Evolutionary conservation across 345 rosid genomes (phyloP).

Genomic region (Citrus trifoliata): DNA sequence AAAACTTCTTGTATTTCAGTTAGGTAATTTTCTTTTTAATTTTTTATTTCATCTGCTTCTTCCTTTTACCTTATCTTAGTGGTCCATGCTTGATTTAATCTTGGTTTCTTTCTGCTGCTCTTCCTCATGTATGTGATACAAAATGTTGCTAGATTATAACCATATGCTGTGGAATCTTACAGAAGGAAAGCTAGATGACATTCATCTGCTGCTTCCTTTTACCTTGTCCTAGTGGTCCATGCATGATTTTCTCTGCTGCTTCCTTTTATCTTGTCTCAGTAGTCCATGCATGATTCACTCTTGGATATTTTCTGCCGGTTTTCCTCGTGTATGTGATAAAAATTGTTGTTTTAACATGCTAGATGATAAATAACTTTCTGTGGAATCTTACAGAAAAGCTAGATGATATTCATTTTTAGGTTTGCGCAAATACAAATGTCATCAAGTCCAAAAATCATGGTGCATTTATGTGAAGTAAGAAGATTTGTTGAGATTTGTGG

Average conservation of each 20-base stretch:
- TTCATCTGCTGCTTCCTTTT: not conserved
- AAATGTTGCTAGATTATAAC: not conserved
- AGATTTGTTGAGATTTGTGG: not conserved
- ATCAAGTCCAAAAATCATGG: not conserved
- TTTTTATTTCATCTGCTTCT: not conserved
- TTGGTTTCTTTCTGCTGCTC: not conserved
- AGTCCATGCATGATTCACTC: not conserved
- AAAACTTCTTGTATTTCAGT: constrained; percentile 89
- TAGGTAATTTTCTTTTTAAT: constrained; percentile 45
- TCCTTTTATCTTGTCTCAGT: too few species aligned
- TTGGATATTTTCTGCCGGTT: not conserved
- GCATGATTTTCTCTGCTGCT: too few species aligned
- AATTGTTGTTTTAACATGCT: not conserved
- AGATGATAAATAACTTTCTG: not conserved
- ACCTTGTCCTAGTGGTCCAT: not conserved
- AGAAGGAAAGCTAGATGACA: not conserved
- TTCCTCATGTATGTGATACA: not conserved
- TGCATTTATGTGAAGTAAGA: not conserved
- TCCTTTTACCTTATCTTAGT: not conserved
- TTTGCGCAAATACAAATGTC: not conserved
- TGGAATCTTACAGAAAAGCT: not conserved
- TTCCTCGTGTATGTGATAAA: not conserved
- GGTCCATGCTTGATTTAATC: not conserved
- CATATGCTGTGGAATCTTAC: not conserved
- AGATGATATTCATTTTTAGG: not conserved